Evolutionary conservation across 192 early-diverging fungal genomes (phyloP).

Genomic region (Coemansia javaensis): DNA sequence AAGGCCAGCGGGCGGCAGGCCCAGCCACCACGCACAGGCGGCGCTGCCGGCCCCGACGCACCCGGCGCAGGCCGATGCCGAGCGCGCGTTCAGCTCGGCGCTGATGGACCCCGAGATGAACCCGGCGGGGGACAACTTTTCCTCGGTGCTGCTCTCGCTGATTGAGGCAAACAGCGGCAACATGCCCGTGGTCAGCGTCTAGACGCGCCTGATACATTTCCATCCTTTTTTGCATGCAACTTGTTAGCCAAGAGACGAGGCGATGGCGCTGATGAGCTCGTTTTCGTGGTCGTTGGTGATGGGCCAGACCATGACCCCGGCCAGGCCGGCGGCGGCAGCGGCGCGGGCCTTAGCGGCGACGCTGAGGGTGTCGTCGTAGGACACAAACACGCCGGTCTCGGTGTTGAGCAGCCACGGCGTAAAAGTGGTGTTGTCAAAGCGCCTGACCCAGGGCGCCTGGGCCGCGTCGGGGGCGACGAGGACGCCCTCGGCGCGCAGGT

Average conservation of each 20-base stretch:
- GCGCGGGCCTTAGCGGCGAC: conserved; percentile 53
- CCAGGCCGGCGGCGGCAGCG: conserved; percentile 43
- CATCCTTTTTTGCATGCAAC: neutral
- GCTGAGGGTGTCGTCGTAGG: conserved; percentile 58
- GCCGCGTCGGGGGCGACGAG: conserved; percentile 47
- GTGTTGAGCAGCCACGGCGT: conserved; percentile 74
- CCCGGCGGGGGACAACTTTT: conserved; percentile 11
- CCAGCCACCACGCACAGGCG: neutral
- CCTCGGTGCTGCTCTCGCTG: conserved; percentile 22
- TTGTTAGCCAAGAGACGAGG: neutral
- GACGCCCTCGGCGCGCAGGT: conserved; percentile 57
- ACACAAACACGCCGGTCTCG: conserved; percentile 56
- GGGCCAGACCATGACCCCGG: conserved; percentile 72
- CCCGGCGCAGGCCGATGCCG: neutral
- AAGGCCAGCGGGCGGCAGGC: too few species aligned
- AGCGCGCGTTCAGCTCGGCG: conserved; percentile 13
- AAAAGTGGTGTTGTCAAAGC: conserved; percentile 54
- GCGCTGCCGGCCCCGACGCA: neutral
- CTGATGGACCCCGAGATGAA: conserved; percentile 8
- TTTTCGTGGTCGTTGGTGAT: conserved; percentile 61
- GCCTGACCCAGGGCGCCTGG: conserved; percentile 53
- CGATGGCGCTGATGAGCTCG: conserved; percentile 38
- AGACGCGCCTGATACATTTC: neutral
- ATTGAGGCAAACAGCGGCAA: conserved; percentile 20
- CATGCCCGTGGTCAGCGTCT: conserved; percentile 22